Evolutionary conservation across 306 rosid species (phyloP), one percentile per base, ranked within the genome.

Genomic region (Crataegus laevigata): DNA sequence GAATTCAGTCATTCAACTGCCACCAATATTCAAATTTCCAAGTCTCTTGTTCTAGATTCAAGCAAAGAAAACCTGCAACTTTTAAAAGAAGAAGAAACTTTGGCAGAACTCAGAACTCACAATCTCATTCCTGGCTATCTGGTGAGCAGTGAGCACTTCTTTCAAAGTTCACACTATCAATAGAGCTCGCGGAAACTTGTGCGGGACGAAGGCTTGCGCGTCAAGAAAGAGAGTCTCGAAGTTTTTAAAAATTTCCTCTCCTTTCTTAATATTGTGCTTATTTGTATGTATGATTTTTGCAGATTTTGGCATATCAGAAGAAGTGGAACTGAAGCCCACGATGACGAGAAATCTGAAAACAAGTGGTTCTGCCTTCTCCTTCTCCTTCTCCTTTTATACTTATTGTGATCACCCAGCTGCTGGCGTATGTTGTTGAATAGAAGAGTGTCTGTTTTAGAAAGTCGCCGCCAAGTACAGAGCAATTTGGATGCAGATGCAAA

Each of bases 231-330:
- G 38, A 42, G 47, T 5, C 4, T 47, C 1, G 0, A 15, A 1
- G 54, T 15, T 47, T 2, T 15, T 1, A 5, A 15, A 5, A 47
- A 47, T 15, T 40, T 9, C 61, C 25, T 9, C 0, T 10, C 1
- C 61, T 55, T 55, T 0, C 5, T 55, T 10, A 8, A 11, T 11
- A 9, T n/a, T 55, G 14, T 73, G 69, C 62, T 19, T 34, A 25
- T 19, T 61, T 26, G 34, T 42, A 1, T 32, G 78, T 68, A 36
- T 47, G 55, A 34, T 13, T 74, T 57, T n/a, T 65, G 38, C 89
- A 92, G 96, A 69, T 92, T 80, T 72, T 92, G 76, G 87, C 92
- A 36, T 92, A 87, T 79, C 85, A 71, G 91, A 87, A 80, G 84
- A 86, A 82, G 82, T 80, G 65, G 78, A 66, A 51, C 75, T 72